Conservation (phyloP, 768 basidiomycete genomes). For the Suillus lakei region DNA sequence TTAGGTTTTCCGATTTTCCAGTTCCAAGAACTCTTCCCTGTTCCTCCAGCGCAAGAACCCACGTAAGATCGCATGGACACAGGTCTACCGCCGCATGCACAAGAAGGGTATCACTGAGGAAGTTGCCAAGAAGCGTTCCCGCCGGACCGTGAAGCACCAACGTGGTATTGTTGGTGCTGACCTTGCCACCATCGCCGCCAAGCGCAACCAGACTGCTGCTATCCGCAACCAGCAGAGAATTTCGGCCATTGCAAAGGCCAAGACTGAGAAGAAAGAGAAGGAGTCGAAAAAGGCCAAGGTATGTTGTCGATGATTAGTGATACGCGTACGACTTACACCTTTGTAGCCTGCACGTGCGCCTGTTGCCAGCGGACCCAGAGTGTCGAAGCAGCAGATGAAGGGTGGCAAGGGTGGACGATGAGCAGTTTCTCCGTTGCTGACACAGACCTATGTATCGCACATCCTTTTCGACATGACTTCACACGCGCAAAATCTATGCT, state of each 20-base stretch:
- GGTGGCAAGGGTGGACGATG: conserved; percentile 81
- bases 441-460: conserved; percentile 29
- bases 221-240: conserved; percentile 80
- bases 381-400: conserved; percentile 97
- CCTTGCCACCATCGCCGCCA: conserved; percentile 87
- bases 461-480: conserved; percentile 22
- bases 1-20: conserved; percentile 94
- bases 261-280: conserved; percentile 97
- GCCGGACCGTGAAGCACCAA: conserved; percentile 96
- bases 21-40: conserved; percentile 92
- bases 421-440: conserved; percentile 26
- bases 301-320: conserved; percentile 21
- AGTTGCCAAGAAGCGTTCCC: conserved; percentile 97
- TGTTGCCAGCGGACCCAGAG: conserved; percentile 71
- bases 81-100: conserved; percentile 95
- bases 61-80: conserved; percentile 98
- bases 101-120: conserved; percentile 99
- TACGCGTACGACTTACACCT: conserved; percentile 12
- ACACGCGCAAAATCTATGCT: conserved; percentile 18
- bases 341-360: conserved; percentile 59
- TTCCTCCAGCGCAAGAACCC: conserved; percentile 99
- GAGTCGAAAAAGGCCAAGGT: conserved; percentile 91
- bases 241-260: conserved; percentile 91
- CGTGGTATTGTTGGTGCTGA: conserved; percentile 98
- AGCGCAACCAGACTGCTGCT: conserved; percentile 89